Conservation (phyloP, 2,329 filamentous ascomycete genomes). For the Ceratocystiopsis sp. region DNA sequence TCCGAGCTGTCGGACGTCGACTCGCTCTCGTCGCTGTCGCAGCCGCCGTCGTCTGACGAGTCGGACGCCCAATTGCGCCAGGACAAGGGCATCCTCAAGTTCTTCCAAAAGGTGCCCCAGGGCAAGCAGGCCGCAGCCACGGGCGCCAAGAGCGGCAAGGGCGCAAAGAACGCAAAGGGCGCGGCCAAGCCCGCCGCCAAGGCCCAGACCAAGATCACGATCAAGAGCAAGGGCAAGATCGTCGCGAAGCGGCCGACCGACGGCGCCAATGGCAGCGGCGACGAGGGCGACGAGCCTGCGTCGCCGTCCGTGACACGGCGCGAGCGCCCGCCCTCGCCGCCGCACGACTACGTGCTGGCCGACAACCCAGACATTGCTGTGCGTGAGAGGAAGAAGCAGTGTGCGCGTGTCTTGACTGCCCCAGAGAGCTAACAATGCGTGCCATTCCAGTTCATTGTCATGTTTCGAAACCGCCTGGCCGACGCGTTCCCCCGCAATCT, state of each 20-base stretch:
- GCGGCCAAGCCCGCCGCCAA: no score
- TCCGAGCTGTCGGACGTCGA: constrained; percentile 41
- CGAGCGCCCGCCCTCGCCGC: constrained; percentile 57
- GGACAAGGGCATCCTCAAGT: constrained; percentile 46
- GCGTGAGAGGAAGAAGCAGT: constrained; percentile 25
- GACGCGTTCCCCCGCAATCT: constrained; percentile 79
- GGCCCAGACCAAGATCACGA: constrained; percentile 9
- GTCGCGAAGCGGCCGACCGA: constrained; percentile 17
- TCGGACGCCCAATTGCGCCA: constrained; percentile 31
- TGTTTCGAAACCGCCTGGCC: constrained; percentile 88
- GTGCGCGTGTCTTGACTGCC: no score
- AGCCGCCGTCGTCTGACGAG: constrained; percentile 33
- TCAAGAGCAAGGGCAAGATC: constrained; percentile 6
- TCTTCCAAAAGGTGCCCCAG: constrained; percentile 43
- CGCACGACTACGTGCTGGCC: constrained; percentile 75
- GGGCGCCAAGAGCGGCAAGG: no score
- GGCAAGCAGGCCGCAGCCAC: constrained; percentile 13
- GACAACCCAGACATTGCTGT: constrained; percentile 89
- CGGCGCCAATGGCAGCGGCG: constrained; percentile 9
- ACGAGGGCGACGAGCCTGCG: constrained; percentile 37
- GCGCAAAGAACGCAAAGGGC: no score
- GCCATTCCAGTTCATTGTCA: constrained; percentile 70
- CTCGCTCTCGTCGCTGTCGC: constrained; percentile 33
- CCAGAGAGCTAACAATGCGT: constrained; percentile 6
- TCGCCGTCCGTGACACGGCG: constrained; percentile 44